phyloP scores from a whole-genome alignment of 2,329 filamentous ascomycete species.

The Helminthosporium solani region DNA sequence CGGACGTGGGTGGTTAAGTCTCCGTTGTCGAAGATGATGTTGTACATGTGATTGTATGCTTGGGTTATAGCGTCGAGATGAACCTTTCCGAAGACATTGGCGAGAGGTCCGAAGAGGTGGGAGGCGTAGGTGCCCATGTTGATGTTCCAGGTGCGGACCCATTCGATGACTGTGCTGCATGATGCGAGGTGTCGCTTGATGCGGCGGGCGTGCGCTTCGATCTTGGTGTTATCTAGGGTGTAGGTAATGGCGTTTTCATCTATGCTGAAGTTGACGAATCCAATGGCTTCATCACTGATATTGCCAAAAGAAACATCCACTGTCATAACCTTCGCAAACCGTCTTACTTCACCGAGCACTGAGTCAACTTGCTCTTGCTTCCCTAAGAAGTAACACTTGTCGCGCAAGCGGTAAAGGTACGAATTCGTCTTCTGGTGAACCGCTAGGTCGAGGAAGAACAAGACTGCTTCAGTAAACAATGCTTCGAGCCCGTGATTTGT shows the following conservation, averaged over 20 bases:
- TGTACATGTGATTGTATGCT: slow-evolving; percentile 25
- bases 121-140: slow-evolving; percentile 25
- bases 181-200: slow-evolving; percentile 23
- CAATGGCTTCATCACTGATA: slow-evolving; percentile 11
- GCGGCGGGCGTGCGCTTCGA: slow-evolving; percentile 17
- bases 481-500: slow-evolving; percentile 22
- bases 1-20: slow-evolving; percentile 24
- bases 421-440: slow-evolving; percentile 17
- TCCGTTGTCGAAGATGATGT: slow-evolving; percentile 20
- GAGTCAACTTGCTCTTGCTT: slow-evolving; percentile 12
- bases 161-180: slow-evolving; percentile 24
- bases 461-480: slow-evolving; percentile 29
- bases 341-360: slow-evolving; percentile 6
- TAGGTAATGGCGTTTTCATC: slow-evolving; percentile 6
- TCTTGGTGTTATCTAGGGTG: slow-evolving; percentile 16
- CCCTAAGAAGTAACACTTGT: slow-evolving; percentile 28
- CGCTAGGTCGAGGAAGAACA: slow-evolving; percentile 31
- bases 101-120: slow-evolving; percentile 30
- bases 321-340: slow-evolving; percentile 22
- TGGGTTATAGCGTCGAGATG: slow-evolving; percentile 26
- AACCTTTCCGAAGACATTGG: slow-evolving; percentile 24
- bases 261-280: slow-evolving; percentile 17
- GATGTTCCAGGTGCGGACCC: slow-evolving; percentile 32
- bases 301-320: slow-evolving; percentile 8
- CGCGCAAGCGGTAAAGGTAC: slow-evolving; percentile 25